Base-by-base conservation (phyloP, 768 basidiomycete genomes). In the Russula abietina region DNA sequence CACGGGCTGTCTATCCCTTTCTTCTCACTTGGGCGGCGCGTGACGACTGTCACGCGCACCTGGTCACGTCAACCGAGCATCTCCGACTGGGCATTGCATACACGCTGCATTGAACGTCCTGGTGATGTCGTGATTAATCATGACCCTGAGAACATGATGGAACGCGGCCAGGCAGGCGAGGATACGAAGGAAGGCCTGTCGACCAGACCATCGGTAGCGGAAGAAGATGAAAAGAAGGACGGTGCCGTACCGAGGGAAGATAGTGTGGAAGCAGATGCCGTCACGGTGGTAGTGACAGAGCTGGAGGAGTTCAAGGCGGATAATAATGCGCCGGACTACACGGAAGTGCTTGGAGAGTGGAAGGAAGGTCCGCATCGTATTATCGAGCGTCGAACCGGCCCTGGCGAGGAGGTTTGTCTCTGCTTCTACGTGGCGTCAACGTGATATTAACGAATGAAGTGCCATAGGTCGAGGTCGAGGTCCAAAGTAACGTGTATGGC, bases 1-100 rank as follows among this genome's bases (percentile, higher is more conserved):
- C 91, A 93, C 70, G 95, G 93, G 2, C 79, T 97, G 9, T 95
- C 93, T 12, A 97, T 99, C 67, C 93, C 96, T 0, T 89, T 88
- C 71, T 97, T 98, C 79, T 93, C 93, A 24, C 84, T 98, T 32
- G 88, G 93, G 19, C 80, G 91, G 33, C 85, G 93, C 28, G 93
- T 98, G 22, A 93, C 95, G 72, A 87, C 83, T 19, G 87, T 92
- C 59, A 89, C 91, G 16, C 83, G 93, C 67, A 98, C 96, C 8
- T 93, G 90, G 87, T 95, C 93, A 10, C 80, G 93, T 56, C 84
- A 89, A 41, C 67, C 71, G 45, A 74, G 78, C 30, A 75, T 78
- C 45, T 89, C 94, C 0, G 92, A 94, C 50, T 97, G 94, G 92
- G 80, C 91, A 9, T 85, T 83, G 53, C 86, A 89, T 66, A 87